Base-by-base conservation (phyloP, 2,329 filamentous ascomycete species). In the Pyricularia grisea region DNA sequence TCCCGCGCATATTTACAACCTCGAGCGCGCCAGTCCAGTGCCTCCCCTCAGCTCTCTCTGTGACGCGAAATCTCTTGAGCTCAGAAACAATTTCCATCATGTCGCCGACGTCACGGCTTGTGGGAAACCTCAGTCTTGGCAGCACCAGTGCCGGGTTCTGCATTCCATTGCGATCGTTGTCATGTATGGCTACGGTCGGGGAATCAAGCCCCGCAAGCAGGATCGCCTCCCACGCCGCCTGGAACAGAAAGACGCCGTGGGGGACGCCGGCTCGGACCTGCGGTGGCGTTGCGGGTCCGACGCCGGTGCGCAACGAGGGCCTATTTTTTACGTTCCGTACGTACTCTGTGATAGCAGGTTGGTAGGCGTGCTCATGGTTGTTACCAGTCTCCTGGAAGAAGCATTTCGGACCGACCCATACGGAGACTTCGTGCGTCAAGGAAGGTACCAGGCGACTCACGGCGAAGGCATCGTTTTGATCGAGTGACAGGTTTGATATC, bases 231-330 rank as follows among this genome's bases (percentile, higher is more conserved):
- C 86, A 88, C 0, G 85, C 85, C 1, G 78, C 80, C 31, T 82
- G 78, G 72, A 83, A 87, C 58, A 88, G 74, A 68, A 80, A 81
- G 0, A 78, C 76, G 0, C 78, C 76, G 0, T 74, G 66, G 4
- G 85, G 85, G 4, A 82, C 84, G 1, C 86, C 86, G 0, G 83
- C 83, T 2, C 74, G 76, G 20, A 84, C 76, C 68, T 88, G 86
- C 25, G 77, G 76, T 14, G 85, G 83, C 7, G 81, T 82, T 5
- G 78, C 82, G 4, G 84, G 83, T 1, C 80, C 82, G 20, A 84
- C 73, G 30, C 74, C 72, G 27, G 74, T 71, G n/a, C 77, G 76
- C 14, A 85, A 70, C 3, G 72, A 70, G 0, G 77, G 69, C 23
- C 65, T 6, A 30, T 81, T 73, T 31, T 79, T 70, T 27, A 83